Evolutionary conservation across 768 basidiomycete species (phyloP).

Genomic region (Lactifluus subvellereus): DNA sequence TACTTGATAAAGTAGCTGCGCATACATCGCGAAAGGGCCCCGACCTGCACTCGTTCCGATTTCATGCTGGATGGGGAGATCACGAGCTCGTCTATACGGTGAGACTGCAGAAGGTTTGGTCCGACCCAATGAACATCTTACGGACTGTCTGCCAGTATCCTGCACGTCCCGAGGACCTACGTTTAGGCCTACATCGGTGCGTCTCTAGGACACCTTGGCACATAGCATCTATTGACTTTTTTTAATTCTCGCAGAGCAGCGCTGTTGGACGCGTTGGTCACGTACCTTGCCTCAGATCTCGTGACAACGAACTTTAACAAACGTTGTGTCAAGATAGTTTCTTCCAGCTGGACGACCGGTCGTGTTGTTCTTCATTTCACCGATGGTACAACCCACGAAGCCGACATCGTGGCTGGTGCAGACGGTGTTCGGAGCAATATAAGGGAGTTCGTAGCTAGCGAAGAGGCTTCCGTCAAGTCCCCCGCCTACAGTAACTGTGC

Average conservation of each 20-base stretch:
- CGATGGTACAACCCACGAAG: not conserved
- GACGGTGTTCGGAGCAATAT: not conserved
- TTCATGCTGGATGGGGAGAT: not conserved
- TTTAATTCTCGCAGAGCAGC: not conserved
- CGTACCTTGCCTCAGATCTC: not conserved
- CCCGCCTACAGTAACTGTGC: not conserved
- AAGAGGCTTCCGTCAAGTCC: not conserved
- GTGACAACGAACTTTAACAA: too few relatives aligned
- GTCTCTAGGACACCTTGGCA: not conserved
- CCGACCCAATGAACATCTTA: not conserved
- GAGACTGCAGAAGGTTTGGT: not conserved
- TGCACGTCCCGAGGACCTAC: not conserved
- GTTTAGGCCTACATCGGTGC: not conserved
- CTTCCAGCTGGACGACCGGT: too few relatives aligned
- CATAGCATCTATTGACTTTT: not conserved
- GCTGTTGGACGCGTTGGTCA: not conserved
- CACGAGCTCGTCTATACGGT: not conserved
- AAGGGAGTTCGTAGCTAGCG: not conserved
- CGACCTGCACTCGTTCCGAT: too few relatives aligned
- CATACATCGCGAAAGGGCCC: too few relatives aligned
- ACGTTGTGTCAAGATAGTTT: not conserved
- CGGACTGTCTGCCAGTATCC: not conserved
- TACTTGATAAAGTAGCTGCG: too few relatives aligned
- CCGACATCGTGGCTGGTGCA: not conserved
- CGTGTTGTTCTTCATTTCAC: not conserved